Evolutionary conservation across 192 early-diverging fungal species (phyloP).

Genomic region (Phlyctochytrium planicorne): DNA sequence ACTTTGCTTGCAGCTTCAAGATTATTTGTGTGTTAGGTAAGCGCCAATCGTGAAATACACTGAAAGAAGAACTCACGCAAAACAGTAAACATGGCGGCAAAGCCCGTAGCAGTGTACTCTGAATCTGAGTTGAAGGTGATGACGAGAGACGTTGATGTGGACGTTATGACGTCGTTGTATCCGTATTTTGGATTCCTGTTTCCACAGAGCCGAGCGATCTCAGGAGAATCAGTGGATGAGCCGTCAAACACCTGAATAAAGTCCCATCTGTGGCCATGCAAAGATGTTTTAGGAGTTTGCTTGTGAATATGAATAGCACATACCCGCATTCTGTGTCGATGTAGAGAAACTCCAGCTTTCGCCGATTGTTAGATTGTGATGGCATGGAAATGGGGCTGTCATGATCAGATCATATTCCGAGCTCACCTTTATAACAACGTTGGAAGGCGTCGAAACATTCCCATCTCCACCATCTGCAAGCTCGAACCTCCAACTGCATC

Average conservation of each 20-base stretch:
- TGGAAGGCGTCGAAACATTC: not conserved
- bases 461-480: conserved; percentile 4
- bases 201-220: conserved; percentile 29
- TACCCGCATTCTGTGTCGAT: conserved; percentile 24
- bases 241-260: conserved; percentile 16
- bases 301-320: not conserved
- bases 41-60: not conserved
- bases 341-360: conserved; percentile 18
- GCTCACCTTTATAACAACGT: no score
- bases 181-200: conserved; percentile 7
- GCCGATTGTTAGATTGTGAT: no score
- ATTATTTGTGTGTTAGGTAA: not conserved
- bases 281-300: not conserved
- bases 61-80: conserved; percentile 20
- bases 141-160: conserved; percentile 17
- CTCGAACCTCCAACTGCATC: conserved; percentile 1
- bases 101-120: conserved; percentile 22
- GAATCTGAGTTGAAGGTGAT: conserved; percentile 28
- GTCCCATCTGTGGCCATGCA: conserved; percentile 17
- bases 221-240: not conserved
- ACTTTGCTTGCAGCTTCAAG: conserved; percentile 5
- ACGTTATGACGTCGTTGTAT: conserved; percentile 20
- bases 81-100: conserved; percentile 28
- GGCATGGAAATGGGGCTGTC: no score
- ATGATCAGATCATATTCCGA: no score